A percentile compares a stretch with the other conserved stretches of the same genome.
Conservation (phyloP, 148 eudicot species). For the Vaccinium vitisidaea region DNA sequence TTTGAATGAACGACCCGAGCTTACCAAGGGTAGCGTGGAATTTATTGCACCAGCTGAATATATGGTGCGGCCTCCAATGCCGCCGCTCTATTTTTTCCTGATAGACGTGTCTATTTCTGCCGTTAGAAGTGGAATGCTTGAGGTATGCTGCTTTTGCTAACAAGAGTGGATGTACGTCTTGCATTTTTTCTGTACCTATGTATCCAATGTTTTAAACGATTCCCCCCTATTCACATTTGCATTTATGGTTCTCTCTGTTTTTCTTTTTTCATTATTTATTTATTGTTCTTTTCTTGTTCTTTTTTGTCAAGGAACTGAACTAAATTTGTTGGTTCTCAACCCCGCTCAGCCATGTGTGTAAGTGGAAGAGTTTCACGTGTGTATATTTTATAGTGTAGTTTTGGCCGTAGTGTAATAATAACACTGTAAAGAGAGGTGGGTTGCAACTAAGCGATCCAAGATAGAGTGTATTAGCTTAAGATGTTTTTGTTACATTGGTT, state of each 20-base stretch:
- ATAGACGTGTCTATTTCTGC: constrained; percentile 96
- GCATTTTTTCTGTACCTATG: not conserved
- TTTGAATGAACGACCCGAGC: constrained; percentile 88
- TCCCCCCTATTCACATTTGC: not conserved
- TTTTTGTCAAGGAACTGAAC: not conserved
- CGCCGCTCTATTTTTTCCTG: constrained; percentile 88
- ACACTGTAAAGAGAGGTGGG: not conserved
- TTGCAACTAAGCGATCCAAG: not conserved
- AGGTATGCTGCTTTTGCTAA: constrained; percentile 54
- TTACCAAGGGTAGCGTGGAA: constrained; percentile 84
- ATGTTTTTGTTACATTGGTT: not conserved
- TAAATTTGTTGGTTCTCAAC: not conserved
- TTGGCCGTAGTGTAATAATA: not conserved
- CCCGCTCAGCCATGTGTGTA: not conserved
- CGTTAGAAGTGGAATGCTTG: constrained; percentile 93
- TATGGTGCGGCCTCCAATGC: constrained; percentile 99
- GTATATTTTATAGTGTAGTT: not conserved
- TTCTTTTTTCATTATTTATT: not conserved
- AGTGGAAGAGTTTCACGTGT: not conserved
- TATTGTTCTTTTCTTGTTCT: not conserved
- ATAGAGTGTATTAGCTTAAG: not conserved
- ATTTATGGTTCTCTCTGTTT: not conserved
- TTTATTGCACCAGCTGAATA: constrained; percentile 97
- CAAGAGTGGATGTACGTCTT: not conserved
- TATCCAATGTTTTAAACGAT: not conserved